Base-by-base conservation (phyloP, 306 rosid species). In the Dryas octopetala region DNA sequence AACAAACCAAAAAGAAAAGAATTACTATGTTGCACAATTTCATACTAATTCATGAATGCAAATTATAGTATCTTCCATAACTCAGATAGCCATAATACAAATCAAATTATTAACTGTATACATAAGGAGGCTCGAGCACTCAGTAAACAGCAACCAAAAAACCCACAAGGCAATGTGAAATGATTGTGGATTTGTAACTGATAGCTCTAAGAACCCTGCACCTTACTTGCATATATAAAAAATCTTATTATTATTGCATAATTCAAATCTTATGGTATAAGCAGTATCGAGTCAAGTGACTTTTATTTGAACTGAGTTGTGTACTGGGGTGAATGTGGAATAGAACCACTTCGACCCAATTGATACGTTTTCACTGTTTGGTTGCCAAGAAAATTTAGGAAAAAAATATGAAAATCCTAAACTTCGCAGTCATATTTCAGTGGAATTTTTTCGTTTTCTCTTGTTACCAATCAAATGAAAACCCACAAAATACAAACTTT, bases 381-480 rank as follows among this genome's bases (percentile, higher is more conserved):
- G 69, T 44, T 43, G 69, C 69, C 8, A 64, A 44, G 69, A 64
- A 61, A 64, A 64, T 4, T 16, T 43, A 44, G 50, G 69, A 50
- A 6, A 50, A 6, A 58, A 58, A 58, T 15, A 10, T 26, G 38
- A 32, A 62, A 60, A 26, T 43, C 65, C 65, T 60, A 26, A 62
- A 62, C 2, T 26, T 32, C 9, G 7, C 41, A 58, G 0, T 58
- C 14, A 19, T 23, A 23, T 23, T 19, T 23, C 38, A 1, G 38
- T 32, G 38, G 38, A 32, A 32, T 32, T 32, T 32, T 32, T 32
- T 32, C 38, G 38, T 32, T 32, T 32, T 32, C 38, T 32, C 38
- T 32, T 32, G 38, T 32, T 32, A 32, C 38, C 38, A 32, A 32
- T 32, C 38, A 32, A 32, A 32, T 32, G 38, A 2, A 32, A 32